phyloP scores from a whole-genome alignment of 345 rosid species.

The Punica granatum region DNA sequence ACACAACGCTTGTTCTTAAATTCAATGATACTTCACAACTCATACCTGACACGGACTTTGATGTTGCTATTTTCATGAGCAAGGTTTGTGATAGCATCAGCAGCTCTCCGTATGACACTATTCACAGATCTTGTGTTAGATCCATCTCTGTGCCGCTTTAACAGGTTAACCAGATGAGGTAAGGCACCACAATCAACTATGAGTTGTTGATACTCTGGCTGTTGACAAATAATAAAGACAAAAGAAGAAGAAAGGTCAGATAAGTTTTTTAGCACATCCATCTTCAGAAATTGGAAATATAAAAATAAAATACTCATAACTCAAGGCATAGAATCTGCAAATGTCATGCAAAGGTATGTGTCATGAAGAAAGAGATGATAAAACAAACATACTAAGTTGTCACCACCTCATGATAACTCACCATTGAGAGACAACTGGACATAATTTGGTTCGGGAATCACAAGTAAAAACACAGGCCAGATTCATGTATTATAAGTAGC shows the following conservation, averaged over 20 bases:
- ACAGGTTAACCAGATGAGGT: slow-evolving; percentile 66
- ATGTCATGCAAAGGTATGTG: background rate
- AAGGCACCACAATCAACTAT: slow-evolving; percentile 93
- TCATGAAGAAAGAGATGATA: background rate
- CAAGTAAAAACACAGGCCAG: background rate
- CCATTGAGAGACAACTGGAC: background rate
- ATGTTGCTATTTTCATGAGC: slow-evolving; percentile 97
- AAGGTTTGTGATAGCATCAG: slow-evolving; percentile 97
- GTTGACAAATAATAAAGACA: slow-evolving; percentile 27
- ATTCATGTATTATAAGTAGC: too few species aligned
- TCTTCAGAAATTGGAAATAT: background rate
- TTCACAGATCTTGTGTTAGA: slow-evolving; percentile 62
- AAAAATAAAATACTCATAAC: background rate
- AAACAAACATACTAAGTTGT: background rate
- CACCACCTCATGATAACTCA: background rate
- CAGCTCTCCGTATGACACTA: slow-evolving; percentile 92
- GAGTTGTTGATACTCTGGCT: slow-evolving; percentile 98
- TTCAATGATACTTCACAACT: slow-evolving; percentile 5
- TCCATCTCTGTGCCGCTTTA: slow-evolving; percentile 65
- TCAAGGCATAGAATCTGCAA: background rate
- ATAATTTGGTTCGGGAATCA: background rate
- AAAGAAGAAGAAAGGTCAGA: slow-evolving; percentile 14
- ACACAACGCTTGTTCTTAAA: slow-evolving; percentile 9
- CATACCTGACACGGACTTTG: slow-evolving; percentile 89
- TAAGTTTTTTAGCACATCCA: too few species aligned